Evolutionary conservation across 805 yeast species (phyloP).

Genomic region (Metschnikowia corniflorae): DNA sequence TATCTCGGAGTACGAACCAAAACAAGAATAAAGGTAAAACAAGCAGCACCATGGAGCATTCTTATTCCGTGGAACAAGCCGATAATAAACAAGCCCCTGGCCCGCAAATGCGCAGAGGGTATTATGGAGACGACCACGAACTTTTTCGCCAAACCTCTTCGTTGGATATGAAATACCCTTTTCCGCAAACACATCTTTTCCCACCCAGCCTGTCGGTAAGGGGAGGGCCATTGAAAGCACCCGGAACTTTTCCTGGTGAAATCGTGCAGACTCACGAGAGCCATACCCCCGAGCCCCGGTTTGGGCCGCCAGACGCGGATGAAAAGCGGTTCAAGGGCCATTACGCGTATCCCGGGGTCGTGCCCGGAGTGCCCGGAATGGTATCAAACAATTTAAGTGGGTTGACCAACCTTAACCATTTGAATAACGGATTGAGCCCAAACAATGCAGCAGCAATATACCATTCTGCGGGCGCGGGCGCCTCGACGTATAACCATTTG

Average conservation of each 20-base stretch:
- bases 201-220: conserved; percentile 14
- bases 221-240: conserved; percentile 8
- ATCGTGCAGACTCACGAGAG: conserved; percentile 5
- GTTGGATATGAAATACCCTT: conserved; percentile 15
- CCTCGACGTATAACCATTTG: conserved; percentile 6
- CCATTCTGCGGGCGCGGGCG: conserved; percentile 10
- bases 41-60: conserved; percentile 21
- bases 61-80: conserved; percentile 12
- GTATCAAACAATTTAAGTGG: not conserved
- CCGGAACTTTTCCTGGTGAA: conserved; percentile 1
- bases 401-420: no score
- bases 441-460: not conserved
- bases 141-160: conserved; percentile 8
- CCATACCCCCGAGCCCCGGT: conserved; percentile 15
- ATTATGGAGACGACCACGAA: conserved; percentile 15
- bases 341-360: conserved; percentile 11
- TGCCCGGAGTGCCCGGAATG: not conserved
- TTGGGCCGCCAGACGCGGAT: conserved; percentile 17
- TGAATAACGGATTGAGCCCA: conserved; percentile 2
- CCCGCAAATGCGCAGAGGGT: conserved; percentile 14
- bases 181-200: conserved; percentile 14
- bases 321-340: conserved; percentile 14
- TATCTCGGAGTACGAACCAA: not conserved
- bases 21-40: not conserved
- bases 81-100: conserved; percentile 11